Percentiles rank a stretch among this genome's conserved stretches.
Conservation (phyloP, 345 rosid genomes). For the Durio zibethinus region DNA sequence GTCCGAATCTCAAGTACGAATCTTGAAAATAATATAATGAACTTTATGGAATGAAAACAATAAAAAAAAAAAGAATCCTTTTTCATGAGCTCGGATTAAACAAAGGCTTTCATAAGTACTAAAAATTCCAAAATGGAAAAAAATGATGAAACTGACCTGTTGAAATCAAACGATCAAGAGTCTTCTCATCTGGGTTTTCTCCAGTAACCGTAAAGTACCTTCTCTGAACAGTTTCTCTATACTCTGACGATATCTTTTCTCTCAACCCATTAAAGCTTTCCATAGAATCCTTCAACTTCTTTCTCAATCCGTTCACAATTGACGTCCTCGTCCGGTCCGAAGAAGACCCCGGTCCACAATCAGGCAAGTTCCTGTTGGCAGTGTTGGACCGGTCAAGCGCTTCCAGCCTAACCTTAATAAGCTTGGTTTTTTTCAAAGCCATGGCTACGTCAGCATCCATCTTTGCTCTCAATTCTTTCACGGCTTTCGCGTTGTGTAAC, state of each 20-base stretch:
- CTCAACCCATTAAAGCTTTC: slow-evolving; percentile 71
- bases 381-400: slow-evolving; percentile 88
- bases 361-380: slow-evolving; percentile 68
- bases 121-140: too few relatives aligned
- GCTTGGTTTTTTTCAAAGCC: slow-evolving; percentile 82
- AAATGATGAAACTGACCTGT: slow-evolving; percentile 48
- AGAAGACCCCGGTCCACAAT: slow-evolving; percentile 85
- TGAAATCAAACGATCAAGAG: slow-evolving; percentile 77
- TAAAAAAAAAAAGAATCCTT: background rate
- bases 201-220: slow-evolving; percentile 93
- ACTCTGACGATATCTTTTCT: slow-evolving; percentile 67
- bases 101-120: background rate
- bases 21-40: background rate
- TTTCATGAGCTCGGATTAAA: background rate
- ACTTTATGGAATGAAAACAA: too few relatives aligned
- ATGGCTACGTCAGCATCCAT: slow-evolving; percentile 83
- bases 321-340: slow-evolving; percentile 84
- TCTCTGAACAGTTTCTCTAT: slow-evolving; percentile 88
- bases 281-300: slow-evolving; percentile 90
- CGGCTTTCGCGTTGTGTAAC: slow-evolving; percentile 68
- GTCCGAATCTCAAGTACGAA: background rate
- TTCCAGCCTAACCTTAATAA: slow-evolving; percentile 73
- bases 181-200: slow-evolving; percentile 78
- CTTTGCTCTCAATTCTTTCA: slow-evolving; percentile 63
- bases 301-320: slow-evolving; percentile 81